A percentile compares a stretch with the other conserved stretches of the same genome.
Conservation (phyloP, 2,329 filamentous ascomycete species). For the Dactylellina parvicollis region DNA sequence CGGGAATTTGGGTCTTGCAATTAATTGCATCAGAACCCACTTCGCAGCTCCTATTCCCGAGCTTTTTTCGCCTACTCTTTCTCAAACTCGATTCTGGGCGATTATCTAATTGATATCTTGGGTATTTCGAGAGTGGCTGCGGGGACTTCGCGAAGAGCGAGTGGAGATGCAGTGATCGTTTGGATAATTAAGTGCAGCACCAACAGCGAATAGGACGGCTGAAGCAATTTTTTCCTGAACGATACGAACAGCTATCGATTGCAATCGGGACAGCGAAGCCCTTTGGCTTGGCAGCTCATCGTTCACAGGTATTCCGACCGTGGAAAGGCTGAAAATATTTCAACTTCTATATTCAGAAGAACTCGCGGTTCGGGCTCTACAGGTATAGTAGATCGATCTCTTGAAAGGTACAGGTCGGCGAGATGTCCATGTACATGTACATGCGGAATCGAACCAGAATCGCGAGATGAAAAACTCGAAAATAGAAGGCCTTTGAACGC, state of each 20-base stretch:
- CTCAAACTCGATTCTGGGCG: background rate
- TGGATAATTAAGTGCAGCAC: too few relatives aligned
- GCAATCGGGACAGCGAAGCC: too few relatives aligned
- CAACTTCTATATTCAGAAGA: slow-evolving; percentile 4
- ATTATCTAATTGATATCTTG: background rate
- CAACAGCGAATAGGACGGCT: too few relatives aligned
- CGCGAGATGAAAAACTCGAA: slow-evolving; percentile 3
- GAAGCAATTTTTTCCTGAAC: too few relatives aligned
- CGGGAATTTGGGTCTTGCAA: background rate
- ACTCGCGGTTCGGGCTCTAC: slow-evolving; percentile 15
- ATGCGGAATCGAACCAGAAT: background rate
- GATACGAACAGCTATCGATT: too few relatives aligned
- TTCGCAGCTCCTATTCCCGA: too few relatives aligned
- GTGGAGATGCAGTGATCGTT: too few relatives aligned
- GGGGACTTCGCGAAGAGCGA: slow-evolving; percentile 4
- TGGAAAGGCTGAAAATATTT: background rate
- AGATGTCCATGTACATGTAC: too few relatives aligned
- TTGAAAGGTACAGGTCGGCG: slow-evolving; percentile 2
- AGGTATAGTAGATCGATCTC: background rate
- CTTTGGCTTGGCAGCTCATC: too few relatives aligned
- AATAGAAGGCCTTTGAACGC: background rate
- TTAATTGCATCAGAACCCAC: background rate
- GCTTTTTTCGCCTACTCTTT: background rate
- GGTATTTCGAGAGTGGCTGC: background rate
- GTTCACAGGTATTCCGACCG: background rate